A percentile compares a stretch with the other conserved stretches of the same genome.
phyloP scores from a whole-genome alignment of 2,329 filamentous ascomycete species.

The Cyphellophora europaea region DNA sequence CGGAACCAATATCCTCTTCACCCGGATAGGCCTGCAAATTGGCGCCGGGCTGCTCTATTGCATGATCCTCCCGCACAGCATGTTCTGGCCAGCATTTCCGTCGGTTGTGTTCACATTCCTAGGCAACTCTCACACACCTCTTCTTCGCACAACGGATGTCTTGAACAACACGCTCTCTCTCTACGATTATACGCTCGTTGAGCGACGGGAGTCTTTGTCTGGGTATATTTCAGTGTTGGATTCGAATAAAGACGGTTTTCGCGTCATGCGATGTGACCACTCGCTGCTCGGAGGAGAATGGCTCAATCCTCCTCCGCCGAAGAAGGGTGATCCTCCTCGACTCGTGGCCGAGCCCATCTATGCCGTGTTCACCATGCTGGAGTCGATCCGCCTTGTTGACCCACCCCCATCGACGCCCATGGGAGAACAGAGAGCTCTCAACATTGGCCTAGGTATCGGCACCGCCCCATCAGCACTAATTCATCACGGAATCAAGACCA shows the following conservation, averaged over 20 bases:
- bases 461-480: conserved; percentile 83
- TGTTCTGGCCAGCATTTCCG: conserved; percentile 59
- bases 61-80: conserved; percentile 57
- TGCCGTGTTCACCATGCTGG: conserved; percentile 89
- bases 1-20: conserved; percentile 55
- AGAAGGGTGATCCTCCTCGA: conserved; percentile 34
- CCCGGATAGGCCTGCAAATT: conserved; percentile 63
- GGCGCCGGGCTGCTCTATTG: conserved; percentile 57
- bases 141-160: conserved; percentile 47
- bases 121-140: conserved; percentile 65
- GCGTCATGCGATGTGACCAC: conserved; percentile 85
- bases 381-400: conserved; percentile 76
- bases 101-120: conserved; percentile 55
- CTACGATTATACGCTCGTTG: conserved; percentile 66
- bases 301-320: conserved; percentile 43
- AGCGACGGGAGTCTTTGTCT: conserved; percentile 75
- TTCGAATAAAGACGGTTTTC: conserved; percentile 59
- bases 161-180: conserved; percentile 58
- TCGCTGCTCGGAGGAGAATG: conserved; percentile 90
- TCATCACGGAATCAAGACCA: conserved; percentile 80
- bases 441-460: conserved; percentile 87
- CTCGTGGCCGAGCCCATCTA: conserved; percentile 78
- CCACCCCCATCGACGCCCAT: conserved; percentile 28
- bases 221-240: conserved; percentile 90
- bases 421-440: conserved; percentile 48